Evolutionary conservation across 2,329 filamentous ascomycete genomes (phyloP).

Genomic region (Trichoderma sp.): DNA sequence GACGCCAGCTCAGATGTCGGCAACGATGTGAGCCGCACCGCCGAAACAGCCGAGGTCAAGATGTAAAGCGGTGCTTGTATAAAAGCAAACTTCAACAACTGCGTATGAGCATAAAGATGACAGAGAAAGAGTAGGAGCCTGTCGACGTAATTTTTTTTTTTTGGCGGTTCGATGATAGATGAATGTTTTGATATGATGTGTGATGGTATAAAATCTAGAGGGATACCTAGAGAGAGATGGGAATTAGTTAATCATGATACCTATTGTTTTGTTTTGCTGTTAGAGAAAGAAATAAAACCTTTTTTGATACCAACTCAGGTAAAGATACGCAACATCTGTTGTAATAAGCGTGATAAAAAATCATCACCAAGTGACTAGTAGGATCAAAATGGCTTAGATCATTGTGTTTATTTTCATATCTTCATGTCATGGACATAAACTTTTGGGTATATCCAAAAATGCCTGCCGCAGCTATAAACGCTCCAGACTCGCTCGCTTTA

Average conservation of each 20-base stretch:
- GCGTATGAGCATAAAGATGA: neutral
- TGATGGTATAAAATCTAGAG: neutral
- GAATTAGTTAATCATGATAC: slow-evolving; percentile 11
- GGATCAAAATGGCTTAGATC: neutral
- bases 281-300: neutral
- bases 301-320: neutral
- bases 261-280: neutral
- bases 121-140: neutral
- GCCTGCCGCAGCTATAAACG: neutral
- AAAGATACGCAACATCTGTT: neutral
- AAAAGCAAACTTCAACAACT: neutral
- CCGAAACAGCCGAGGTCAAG: slow-evolving; percentile 10
- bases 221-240: neutral
- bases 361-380: neutral
- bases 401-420: slow-evolving; percentile 1
- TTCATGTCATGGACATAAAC: neutral
- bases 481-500: slow-evolving; percentile 26
- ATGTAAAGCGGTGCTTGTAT: neutral
- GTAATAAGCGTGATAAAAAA: neutral
- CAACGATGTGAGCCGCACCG: slow-evolving; percentile 14
- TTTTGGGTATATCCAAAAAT: neutral
- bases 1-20: slow-evolving; percentile 24
- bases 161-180: neutral
- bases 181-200: neutral
- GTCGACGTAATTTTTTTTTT: neutral